Evolutionary conservation across 495 filamentous ascomycete genomes (phyloP), one percentile per base, ranked within the genome.

Genomic region (Aspergillus steynii): DNA sequence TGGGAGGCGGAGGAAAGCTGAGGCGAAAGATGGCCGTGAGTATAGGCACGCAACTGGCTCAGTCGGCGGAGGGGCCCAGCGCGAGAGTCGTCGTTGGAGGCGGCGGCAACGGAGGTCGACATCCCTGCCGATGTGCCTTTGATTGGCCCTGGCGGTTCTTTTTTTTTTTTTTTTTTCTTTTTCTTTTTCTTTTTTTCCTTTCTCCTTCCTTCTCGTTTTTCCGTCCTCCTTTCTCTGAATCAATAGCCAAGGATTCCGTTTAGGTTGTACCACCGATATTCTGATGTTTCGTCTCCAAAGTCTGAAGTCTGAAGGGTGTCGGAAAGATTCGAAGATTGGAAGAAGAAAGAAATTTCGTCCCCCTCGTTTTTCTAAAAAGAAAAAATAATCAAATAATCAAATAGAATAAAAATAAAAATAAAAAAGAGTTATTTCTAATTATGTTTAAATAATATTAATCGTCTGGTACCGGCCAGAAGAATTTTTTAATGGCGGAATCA

Each of bases 11-110:
- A 71, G 52, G 75, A 73, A 49, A 83, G 77, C 42, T 55, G 64
- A 56, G 62, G 50, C 63, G 85, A 77, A 51, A 87, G 77, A 77
- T 87, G 84, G 65, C 79, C 86, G 65, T 88, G 85, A 3, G 87
- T 88, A 75, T 90, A 89, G 73, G 79, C 87, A 60, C 89, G 84
- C 56, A 96, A 80, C 75, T 91, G 89, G 62, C 83, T 89, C 58
- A 96, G 77, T 34, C 89, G 88, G 29, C 90, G 82, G 62, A 93
- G 80, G 42, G 90, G 80, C 59, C 85, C 83, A 27, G 83, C 76
- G 62, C 88, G 81, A 70, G 63, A 56, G 48, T 77, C 53, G 61
- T 69, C 50, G 63, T 69, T 54, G 50, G 73, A 64, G 65, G 74
- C 64, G 73, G 73, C 70, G 76, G 76, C 74, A 70, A 75, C 73